phyloP scores from a whole-genome alignment of 2,329 filamentous ascomycete genomes.

The Albifimbria verrucaria region DNA sequence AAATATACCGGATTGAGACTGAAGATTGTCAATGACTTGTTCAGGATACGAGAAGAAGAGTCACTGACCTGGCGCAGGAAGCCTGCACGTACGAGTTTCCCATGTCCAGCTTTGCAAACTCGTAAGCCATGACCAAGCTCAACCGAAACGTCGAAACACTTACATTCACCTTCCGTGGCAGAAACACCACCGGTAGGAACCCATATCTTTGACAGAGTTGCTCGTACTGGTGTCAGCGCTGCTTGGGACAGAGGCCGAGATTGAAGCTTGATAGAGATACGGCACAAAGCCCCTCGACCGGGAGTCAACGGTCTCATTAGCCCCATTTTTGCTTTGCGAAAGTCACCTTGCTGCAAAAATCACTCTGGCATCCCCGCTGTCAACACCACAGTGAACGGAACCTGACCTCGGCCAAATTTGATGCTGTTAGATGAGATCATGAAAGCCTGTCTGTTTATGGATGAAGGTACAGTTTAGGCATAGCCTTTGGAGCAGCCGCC shows the following conservation, averaged over 20 bases:
- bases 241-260: constrained; percentile 18
- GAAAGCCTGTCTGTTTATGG: not conserved
- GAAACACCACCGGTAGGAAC: constrained; percentile 70
- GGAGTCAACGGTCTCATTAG: not conserved
- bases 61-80: constrained; percentile 66
- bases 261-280: constrained; percentile 6
- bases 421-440: not conserved
- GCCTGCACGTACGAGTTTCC: constrained; percentile 66
- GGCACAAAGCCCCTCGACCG: constrained; percentile 8
- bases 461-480: too few species aligned
- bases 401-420: too few species aligned
- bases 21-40: too few species aligned
- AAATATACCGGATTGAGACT: constrained; percentile 87
- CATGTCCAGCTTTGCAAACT: constrained; percentile 54
- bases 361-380: not conserved
- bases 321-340: not conserved
- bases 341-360: not conserved
- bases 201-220: constrained; percentile 70
- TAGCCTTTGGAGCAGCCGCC: too few species aligned
- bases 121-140: constrained; percentile 13
- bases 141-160: constrained; percentile 8
- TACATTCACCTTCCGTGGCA: constrained; percentile 52
- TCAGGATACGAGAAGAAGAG: too few species aligned
- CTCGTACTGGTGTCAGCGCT: constrained; percentile 32
- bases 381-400: too few species aligned